Conservation (phyloP, 2,329 filamentous ascomycete genomes). For the Proliferodiscus dingleyae region DNA sequence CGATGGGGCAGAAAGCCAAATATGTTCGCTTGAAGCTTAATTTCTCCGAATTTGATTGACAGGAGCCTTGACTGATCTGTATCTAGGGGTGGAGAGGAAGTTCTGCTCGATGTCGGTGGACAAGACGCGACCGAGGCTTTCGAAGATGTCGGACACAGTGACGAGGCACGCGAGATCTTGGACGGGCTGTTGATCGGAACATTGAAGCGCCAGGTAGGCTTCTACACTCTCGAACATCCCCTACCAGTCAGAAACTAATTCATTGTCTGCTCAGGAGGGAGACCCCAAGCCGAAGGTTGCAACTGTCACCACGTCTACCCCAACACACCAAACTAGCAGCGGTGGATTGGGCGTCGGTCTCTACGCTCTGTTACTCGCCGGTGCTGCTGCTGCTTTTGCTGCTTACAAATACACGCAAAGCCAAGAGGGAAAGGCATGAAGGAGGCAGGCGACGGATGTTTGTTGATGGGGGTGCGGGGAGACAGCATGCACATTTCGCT, state of each 20-base stretch:
- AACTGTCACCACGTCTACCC: conserved; percentile 43
- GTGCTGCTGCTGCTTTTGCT: conserved; percentile 70
- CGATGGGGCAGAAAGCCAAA: too few species aligned
- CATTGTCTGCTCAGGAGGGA: conserved; percentile 52
- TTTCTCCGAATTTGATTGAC: too few species aligned
- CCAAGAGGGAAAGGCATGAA: conserved; percentile 24
- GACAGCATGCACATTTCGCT: neutral
- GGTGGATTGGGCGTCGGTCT: conserved; percentile 67
- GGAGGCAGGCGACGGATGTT: too few species aligned
- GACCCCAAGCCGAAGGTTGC: conserved; percentile 69
- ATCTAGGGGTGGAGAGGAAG: conserved; percentile 90
- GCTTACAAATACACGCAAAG: conserved; percentile 78
- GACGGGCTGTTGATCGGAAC: conserved; percentile 68
- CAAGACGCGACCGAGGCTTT: conserved; percentile 98
- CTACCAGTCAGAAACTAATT: conserved; percentile 4
- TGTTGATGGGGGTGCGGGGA: neutral
- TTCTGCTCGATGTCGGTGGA: conserved; percentile 90
- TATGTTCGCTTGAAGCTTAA: too few species aligned
- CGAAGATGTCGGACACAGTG: conserved; percentile 98
- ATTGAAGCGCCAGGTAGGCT: conserved; percentile 74
- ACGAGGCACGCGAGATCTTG: conserved; percentile 94
- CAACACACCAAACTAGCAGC: conserved; percentile 41
- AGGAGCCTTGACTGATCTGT: conserved; percentile 13
- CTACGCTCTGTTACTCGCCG: conserved; percentile 75
- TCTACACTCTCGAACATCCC: conserved; percentile 5